These are phyloP conservation scores for Paraleonurus japonicus DNA, from an alignment of 257 asterid species.

Conservation along the genomic window DNA sequence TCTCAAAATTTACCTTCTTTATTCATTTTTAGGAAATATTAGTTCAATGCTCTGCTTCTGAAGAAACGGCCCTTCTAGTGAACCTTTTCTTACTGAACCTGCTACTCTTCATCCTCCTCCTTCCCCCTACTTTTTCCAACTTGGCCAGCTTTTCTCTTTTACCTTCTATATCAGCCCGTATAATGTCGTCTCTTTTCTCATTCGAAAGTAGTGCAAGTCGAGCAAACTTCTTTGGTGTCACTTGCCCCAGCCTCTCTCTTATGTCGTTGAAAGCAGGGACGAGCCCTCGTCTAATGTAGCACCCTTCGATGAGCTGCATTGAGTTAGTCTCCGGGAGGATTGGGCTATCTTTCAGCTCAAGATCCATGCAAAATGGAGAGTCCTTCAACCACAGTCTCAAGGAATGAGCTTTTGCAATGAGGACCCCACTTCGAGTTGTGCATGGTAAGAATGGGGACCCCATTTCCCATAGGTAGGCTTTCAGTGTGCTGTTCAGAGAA, in stretches of 20 bases:
- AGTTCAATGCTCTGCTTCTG: conserved; percentile 27
- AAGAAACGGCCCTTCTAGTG: conserved; percentile 27
- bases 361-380: conserved; percentile 88
- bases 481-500: conserved; percentile 72
- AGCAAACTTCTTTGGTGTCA: conserved; percentile 79
- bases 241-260: conserved; percentile 73
- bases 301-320: conserved; percentile 83
- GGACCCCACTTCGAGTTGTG: conserved; percentile 71
- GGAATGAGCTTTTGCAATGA: conserved; percentile 86
- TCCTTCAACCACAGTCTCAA: conserved; percentile 89
- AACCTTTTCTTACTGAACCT: conserved; percentile 37
- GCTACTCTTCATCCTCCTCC: conserved; percentile 31
- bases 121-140: conserved; percentile 35
- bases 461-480: conserved; percentile 96
- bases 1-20: not conserved
- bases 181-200: conserved; percentile 59
- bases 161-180: conserved; percentile 67
- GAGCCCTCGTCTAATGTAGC: conserved; percentile 84
- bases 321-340: conserved; percentile 64
- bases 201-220: conserved; percentile 83
- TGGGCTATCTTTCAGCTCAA: conserved; percentile 77
- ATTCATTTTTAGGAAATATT: not conserved
- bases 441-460: conserved; percentile 95
- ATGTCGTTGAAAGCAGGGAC: conserved; percentile 90
- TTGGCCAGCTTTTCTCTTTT: conserved; percentile 61